phyloP scores from a whole-genome alignment of 2,329 filamentous ascomycete genomes.

The Pezicula carpinea region DNA sequence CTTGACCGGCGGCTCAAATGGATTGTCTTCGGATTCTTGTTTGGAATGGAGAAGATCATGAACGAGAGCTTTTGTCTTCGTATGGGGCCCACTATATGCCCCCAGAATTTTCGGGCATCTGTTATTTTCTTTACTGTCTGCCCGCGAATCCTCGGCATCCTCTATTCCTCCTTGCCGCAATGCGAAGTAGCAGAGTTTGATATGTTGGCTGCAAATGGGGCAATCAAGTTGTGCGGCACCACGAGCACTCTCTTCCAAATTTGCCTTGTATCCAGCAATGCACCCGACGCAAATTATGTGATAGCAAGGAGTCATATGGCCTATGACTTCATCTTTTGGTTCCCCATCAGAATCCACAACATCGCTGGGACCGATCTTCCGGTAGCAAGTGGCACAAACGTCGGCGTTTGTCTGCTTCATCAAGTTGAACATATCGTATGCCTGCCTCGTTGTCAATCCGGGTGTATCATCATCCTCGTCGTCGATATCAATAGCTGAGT shows the following conservation, averaged over 20 bases:
- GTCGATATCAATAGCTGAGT: slow-evolving; percentile 85
- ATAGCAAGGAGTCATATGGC: slow-evolving; percentile 80
- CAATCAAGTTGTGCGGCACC: slow-evolving; percentile 50
- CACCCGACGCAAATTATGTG: slow-evolving; percentile 80
- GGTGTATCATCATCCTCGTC: slow-evolving; percentile 52
- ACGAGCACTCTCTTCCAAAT: slow-evolving; percentile 38
- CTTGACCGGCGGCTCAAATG: slow-evolving; percentile 67
- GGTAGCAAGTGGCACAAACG: slow-evolving; percentile 65
- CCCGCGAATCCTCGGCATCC: slow-evolving; percentile 22
- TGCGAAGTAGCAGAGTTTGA: slow-evolving; percentile 61
- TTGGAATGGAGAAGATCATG: slow-evolving; percentile 65
- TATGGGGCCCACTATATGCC: slow-evolving; percentile 79
- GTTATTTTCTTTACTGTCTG: slow-evolving; percentile 24
- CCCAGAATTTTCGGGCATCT: slow-evolving; percentile 57
- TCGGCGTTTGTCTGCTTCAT: slow-evolving; percentile 80
- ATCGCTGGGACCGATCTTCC: slow-evolving; percentile 54
- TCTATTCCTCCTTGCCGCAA: slow-evolving; percentile 47
- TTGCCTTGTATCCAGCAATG: slow-evolving; percentile 54
- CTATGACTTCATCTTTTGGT: slow-evolving; percentile 58
- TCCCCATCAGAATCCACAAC: slow-evolving; percentile 53
- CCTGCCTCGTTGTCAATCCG: slow-evolving; percentile 62
- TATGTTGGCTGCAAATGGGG: slow-evolving; percentile 60
- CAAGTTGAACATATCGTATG: slow-evolving; percentile 79
- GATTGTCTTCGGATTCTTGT: slow-evolving; percentile 54
- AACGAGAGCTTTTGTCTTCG: slow-evolving; percentile 81